Base-by-base conservation (phyloP, 2,329 filamentous ascomycete genomes). In the Keithomyces neogunnii region DNA sequence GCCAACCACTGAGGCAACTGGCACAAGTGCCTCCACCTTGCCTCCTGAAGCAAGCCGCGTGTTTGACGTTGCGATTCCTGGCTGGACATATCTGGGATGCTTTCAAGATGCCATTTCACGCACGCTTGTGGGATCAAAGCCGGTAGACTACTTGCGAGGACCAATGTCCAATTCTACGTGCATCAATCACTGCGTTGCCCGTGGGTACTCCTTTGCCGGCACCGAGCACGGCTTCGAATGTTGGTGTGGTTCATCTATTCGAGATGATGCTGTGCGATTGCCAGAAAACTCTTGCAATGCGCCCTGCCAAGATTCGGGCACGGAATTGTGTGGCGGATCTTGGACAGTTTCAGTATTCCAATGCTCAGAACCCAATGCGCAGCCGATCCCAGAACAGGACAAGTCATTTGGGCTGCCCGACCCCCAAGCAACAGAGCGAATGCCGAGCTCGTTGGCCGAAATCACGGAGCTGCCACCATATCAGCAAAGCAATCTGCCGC, bases 171-270 rank as follows among this genome's bases (percentile, higher is more conserved):
- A 77, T 3, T 65, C 71, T 51, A 68, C 60, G 46, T 82, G 78
- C 56, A 64, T 77, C 45, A 60, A 67, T 19, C 74, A 71, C 60
- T 82, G 78, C 62, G 59, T 59, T 3, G 57, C 56, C 11, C 63
- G 63, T 9, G 69, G 69, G 4, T 74, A 69, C 56, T 54, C 56
- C 2, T 70, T 74, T 53, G 76, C 76, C 4, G 77, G 77, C 5
- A 66, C 77, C 0, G 75, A 81, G 59, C 74, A 73, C 54, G 67
- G 65, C 6, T 61, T 63, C 26, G 73, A 81, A 57, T 81, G 78
- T 60, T 81, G 73, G 67, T 82, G 76, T 55, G 73, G 69, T 35
- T 56, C 57, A 9, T 53, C 53, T 3, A 59, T 64, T 35, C 59
- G 54, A 4, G 55, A 56, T 46, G 56, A 60, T 45, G 56, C 57